phyloP scores from a whole-genome alignment of 345 rosid species.

The Syzygium grande region DNA sequence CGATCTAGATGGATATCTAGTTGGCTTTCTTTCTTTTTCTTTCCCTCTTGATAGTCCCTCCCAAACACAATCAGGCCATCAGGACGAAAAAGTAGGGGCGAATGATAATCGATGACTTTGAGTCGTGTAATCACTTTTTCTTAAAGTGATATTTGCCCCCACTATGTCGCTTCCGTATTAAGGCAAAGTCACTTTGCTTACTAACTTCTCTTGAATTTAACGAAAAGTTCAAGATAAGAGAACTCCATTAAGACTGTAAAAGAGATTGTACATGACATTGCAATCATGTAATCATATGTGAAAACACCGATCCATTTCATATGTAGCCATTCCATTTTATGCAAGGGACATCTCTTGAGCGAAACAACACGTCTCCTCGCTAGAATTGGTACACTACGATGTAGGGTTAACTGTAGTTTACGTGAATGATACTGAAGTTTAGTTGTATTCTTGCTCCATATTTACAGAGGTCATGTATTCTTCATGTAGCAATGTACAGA shows the following conservation, averaged over 20 bases:
- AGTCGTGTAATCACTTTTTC: not conserved
- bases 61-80: not conserved
- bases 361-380: not conserved
- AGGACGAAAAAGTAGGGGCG: not conserved
- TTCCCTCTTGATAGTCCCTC: not conserved
- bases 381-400: too few species aligned
- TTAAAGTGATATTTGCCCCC: not conserved
- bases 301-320: not conserved
- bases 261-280: not conserved
- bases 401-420: too few species aligned
- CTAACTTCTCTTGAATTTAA: not conserved
- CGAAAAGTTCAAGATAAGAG: not conserved
- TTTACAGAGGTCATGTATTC: not conserved
- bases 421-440: too few species aligned
- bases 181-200: not conserved
- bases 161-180: not conserved
- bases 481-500: not conserved
- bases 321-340: not conserved
- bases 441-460: too few species aligned
- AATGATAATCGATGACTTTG: not conserved
- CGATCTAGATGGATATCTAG: not conserved
- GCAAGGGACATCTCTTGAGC: not conserved
- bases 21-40: not conserved
- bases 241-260: not conserved
- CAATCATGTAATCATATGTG: not conserved